These are phyloP conservation scores for Sequoiadendron giganteum DNA, from an alignment of 75 land plant species.

Conservation along the genomic window DNA sequence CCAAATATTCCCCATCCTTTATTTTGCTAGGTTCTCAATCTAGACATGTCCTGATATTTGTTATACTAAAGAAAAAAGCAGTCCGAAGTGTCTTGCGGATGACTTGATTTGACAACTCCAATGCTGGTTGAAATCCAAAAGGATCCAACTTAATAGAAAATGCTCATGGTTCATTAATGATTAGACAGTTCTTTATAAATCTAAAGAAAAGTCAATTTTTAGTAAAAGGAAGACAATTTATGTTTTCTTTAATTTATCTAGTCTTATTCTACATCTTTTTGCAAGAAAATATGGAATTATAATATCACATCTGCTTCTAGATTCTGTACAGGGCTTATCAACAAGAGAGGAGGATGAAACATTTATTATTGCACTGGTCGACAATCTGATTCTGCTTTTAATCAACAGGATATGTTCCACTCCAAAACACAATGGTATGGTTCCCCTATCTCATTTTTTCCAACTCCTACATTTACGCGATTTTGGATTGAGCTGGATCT, in stretches of 20 bases:
- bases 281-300: background rate
- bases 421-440: conserved; percentile 1
- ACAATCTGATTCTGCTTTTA: background rate
- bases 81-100: background rate
- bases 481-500: conserved; percentile 2
- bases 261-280: background rate
- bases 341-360: background rate
- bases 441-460: background rate
- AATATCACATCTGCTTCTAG: background rate
- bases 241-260: background rate
- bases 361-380: background rate
- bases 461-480: too few relatives aligned
- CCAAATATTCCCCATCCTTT: background rate
- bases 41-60: background rate
- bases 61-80: background rate
- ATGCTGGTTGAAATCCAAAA: background rate
- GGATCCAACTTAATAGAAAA: background rate
- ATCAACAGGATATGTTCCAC: background rate
- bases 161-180: background rate
- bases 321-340: conserved; percentile 4
- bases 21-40: background rate
- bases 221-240: background rate
- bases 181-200: background rate
- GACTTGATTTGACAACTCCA: background rate
- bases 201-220: background rate